A percentile compares a stretch with the other conserved stretches of the same genome.
Conservation (phyloP, 495 filamentous ascomycete species). For the Podospora pseudocomata region DNA sequence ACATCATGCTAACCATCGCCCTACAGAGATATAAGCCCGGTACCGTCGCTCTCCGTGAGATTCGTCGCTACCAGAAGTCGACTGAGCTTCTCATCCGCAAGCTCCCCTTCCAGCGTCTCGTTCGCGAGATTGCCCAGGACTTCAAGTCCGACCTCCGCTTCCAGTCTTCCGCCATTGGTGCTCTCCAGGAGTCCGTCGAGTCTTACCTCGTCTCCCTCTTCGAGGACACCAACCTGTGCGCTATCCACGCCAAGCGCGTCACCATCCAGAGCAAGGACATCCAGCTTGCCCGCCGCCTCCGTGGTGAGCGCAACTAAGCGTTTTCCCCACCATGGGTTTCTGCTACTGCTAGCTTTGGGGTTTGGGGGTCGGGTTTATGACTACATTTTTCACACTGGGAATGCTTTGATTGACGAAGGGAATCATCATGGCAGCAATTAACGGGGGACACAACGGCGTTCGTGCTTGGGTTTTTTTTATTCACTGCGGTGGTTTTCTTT, state of each 20-base stretch:
- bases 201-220: conserved; percentile 99
- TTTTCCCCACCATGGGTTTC: conserved; percentile 7
- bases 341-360: conserved; percentile 18
- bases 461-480: conserved; percentile 29
- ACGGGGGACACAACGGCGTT: conserved; percentile 36
- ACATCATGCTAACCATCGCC: too few relatives aligned
- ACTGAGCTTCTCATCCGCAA: conserved; percentile 99
- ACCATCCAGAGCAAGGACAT: conserved; percentile 95
- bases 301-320: conserved; percentile 77
- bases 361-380: conserved; percentile 33
- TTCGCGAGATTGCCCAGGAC: conserved; percentile 99
- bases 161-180: conserved; percentile 99
- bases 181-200: conserved; percentile 99
- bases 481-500: conserved; percentile 25
- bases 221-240: conserved; percentile 99
- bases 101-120: conserved; percentile 99
- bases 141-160: conserved; percentile 99
- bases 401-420: conserved; percentile 25
- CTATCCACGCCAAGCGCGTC: conserved; percentile 99
- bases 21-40: conserved; percentile 88
- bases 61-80: conserved; percentile 99
- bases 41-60: conserved; percentile 99
- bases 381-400: conserved; percentile 27
- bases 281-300: conserved; percentile 93
- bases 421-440: conserved; percentile 25